A percentile compares a stretch with the other conserved stretches of the same genome.
phyloP scores from a whole-genome alignment of 2,329 filamentous ascomycete species.

The Fusarium sp. region DNA sequence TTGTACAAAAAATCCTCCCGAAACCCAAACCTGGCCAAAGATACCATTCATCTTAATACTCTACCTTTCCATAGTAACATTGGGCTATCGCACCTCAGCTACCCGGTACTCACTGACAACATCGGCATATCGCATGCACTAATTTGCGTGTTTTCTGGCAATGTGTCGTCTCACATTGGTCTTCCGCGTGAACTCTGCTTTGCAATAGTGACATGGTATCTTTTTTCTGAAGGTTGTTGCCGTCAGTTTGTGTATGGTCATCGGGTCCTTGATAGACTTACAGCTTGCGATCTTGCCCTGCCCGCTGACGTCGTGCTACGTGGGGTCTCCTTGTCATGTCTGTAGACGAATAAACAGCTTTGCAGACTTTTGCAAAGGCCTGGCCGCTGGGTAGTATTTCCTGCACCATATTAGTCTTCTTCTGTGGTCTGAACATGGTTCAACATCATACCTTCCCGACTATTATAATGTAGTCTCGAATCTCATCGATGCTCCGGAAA shows the following conservation, averaged over 20 bases:
- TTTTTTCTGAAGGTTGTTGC: accelerated
- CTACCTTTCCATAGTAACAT: too few relatives aligned
- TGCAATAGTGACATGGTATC: neutral
- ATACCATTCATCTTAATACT: too few relatives aligned
- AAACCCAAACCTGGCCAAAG: too few relatives aligned
- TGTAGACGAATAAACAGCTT: accelerated
- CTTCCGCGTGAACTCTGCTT: neutral
- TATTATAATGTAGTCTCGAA: neutral
- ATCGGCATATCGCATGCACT: accelerated
- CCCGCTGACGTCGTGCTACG: neutral
- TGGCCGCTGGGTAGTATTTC: accelerated
- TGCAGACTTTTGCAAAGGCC: accelerated
- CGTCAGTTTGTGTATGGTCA: neutral
- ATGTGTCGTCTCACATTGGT: neutral
- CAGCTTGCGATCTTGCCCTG: accelerated
- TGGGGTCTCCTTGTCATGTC: accelerated
- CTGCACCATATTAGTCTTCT: accelerated
- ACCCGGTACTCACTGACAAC: neutral
- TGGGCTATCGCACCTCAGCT: too few relatives aligned
- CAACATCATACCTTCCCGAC: neutral
- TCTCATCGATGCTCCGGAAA: neutral
- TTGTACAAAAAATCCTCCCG: too few relatives aligned
- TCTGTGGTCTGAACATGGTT: accelerated
- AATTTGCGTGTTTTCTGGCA: neutral
- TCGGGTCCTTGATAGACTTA: accelerated